Evolutionary conservation across 345 rosid species (phyloP).

Genomic region (Brassica incana): DNA sequence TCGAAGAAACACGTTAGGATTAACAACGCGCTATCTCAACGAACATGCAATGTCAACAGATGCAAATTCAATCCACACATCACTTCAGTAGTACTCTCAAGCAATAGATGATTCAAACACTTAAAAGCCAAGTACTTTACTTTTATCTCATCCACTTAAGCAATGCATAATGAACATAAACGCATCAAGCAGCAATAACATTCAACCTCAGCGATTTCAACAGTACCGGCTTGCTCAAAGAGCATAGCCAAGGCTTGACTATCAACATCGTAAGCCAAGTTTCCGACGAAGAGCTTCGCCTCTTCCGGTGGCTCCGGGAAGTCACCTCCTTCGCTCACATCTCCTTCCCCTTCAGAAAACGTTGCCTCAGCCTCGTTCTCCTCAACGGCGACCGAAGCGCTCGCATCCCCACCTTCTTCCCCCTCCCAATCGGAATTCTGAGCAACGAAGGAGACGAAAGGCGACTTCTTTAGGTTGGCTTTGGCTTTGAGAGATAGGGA

Average conservation of each 20-base stretch:
- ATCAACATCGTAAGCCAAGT: conserved; percentile 76
- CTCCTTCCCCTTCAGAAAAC: conserved; percentile 16
- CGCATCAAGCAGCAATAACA: not conserved
- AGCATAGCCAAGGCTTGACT: conserved; percentile 80
- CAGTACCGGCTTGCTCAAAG: conserved; percentile 86
- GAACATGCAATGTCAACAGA: conserved; percentile 8
- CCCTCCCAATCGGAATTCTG: conserved; percentile 59
- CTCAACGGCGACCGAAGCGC: conserved; percentile 42
- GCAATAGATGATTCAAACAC: not conserved
- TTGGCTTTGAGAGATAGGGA: conserved; percentile 42
- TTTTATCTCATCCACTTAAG: conserved; percentile 7
- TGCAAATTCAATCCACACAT: not conserved
- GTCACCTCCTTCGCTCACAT: conserved; percentile 21
- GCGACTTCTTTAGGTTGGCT: conserved; percentile 39
- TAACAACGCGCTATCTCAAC: not conserved
- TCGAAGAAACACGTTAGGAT: not conserved
- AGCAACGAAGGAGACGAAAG: conserved; percentile 50
- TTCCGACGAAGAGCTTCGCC: conserved; percentile 85
- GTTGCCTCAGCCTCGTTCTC: conserved; percentile 42
- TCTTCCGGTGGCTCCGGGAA: conserved; percentile 69
- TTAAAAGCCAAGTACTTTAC: not conserved
- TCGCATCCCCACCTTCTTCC: conserved; percentile 26
- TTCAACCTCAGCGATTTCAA: conserved; percentile 92
- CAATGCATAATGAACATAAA: conserved; percentile 7
- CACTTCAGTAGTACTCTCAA: not conserved